These are phyloP conservation scores for Chlorella sp. DNA, from an alignment of 139 green algal species.

Conservation along the genomic window DNA sequence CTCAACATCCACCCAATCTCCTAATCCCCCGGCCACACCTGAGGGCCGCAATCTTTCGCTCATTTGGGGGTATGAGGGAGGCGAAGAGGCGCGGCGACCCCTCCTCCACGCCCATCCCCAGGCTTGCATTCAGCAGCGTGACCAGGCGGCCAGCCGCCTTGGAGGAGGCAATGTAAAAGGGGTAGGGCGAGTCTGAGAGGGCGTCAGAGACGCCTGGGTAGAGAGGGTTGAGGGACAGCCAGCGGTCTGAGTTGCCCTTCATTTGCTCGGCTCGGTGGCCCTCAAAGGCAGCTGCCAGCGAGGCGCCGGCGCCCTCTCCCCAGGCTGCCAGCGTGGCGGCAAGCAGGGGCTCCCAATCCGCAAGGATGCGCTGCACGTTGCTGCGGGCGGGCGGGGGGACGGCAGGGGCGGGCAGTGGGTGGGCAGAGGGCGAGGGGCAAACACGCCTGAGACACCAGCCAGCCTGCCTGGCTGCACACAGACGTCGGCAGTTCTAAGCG, in stretches of 20 bases:
- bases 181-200: constrained; percentile 41
- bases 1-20: background rate
- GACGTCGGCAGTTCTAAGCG: too few species aligned
- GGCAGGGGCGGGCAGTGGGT: background rate
- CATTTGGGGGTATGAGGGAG: constrained; percentile 69
- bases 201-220: constrained; percentile 59
- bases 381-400: background rate
- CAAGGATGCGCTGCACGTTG: constrained; percentile 51
- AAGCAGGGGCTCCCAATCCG: constrained; percentile 62
- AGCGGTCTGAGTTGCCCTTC: constrained; percentile 33
- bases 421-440: background rate
- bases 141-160: constrained; percentile 37
- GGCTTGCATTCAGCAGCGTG: constrained; percentile 36
- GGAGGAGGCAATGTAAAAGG: constrained; percentile 51
- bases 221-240: constrained; percentile 50
- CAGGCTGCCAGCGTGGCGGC: constrained; percentile 41
- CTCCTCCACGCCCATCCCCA: constrained; percentile 55
- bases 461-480: background rate
- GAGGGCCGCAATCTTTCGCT: constrained; percentile 68
- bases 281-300: constrained; percentile 60
- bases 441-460: background rate
- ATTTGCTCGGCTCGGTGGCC: constrained; percentile 38
- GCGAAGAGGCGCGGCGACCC: constrained; percentile 64
- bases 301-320: background rate
- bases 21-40: background rate